Percentiles rank a stretch among this genome's conserved stretches.
phyloP scores from a whole-genome alignment of 2,329 filamentous ascomycete species.

The Tolypocladium pustulatum region DNA sequence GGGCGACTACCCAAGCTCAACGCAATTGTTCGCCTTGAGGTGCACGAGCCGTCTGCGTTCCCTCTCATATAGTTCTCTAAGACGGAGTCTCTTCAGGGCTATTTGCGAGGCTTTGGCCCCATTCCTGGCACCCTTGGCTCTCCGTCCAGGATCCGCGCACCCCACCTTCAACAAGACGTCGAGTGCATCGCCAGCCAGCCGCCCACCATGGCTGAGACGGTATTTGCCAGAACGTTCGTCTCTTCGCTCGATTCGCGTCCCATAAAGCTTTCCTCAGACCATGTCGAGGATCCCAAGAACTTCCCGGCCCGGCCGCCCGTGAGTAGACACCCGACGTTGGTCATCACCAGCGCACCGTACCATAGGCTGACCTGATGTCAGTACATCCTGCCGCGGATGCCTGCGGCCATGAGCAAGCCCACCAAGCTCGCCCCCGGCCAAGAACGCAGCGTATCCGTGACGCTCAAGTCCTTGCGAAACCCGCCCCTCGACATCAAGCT shows the following conservation, averaged over 20 bases:
- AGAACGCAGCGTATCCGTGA: slow-evolving; percentile 44
- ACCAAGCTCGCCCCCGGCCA: slow-evolving; percentile 38
- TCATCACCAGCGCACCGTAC: not conserved
- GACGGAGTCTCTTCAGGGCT: not conserved
- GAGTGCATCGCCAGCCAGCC: not conserved
- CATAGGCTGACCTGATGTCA: slow-evolving; percentile 18
- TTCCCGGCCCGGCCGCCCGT: slow-evolving; percentile 72
- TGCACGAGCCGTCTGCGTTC: not conserved
- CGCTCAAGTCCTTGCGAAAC: slow-evolving; percentile 68
- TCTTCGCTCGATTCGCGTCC: slow-evolving; percentile 68
- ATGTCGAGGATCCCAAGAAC: slow-evolving; percentile 75
- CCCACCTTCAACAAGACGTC: not conserved
- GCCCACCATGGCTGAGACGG: slow-evolving; percentile 62
- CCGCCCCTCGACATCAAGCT: slow-evolving; percentile 60
- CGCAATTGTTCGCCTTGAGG: not conserved
- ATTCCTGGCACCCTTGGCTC: not conserved
- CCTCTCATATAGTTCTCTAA: not conserved
- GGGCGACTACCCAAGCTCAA: not conserved
- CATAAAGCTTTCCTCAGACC: slow-evolving; percentile 73
- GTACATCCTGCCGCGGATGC: slow-evolving; percentile 64
- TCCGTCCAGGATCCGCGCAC: not conserved
- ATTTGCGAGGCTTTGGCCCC: not conserved
- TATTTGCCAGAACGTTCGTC: slow-evolving; percentile 79
- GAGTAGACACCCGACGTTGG: slow-evolving; percentile 12
- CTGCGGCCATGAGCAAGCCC: slow-evolving; percentile 42